Percentiles rank a stretch among this genome's conserved stretches.
Evolutionary conservation across 768 basidiomycete genomes (phyloP).

Genomic region (Lepiota venenata): DNA sequence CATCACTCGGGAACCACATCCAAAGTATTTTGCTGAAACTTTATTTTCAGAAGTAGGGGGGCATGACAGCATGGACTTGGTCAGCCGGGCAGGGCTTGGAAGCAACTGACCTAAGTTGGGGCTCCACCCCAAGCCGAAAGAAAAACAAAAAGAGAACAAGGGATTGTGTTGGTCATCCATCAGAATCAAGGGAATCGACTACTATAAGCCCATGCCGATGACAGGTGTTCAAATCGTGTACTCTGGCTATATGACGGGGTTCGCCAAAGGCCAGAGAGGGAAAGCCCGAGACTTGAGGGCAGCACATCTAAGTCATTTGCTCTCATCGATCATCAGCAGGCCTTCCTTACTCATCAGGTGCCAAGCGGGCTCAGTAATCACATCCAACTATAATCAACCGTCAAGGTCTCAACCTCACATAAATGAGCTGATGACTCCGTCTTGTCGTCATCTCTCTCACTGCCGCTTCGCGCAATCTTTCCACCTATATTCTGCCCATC

Average conservation of each 20-base stretch:
- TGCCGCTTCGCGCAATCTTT: background rate
- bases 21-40: background rate
- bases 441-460: background rate
- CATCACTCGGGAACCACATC: background rate
- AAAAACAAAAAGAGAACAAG: slow-evolving; percentile 11
- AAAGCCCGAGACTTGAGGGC: background rate
- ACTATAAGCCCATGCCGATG: background rate
- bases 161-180: background rate
- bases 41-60: background rate
- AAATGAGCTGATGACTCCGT: too few species aligned
- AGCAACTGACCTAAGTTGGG: background rate
- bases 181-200: slow-evolving; percentile 1
- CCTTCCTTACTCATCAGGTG: too few species aligned
- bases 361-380: background rate
- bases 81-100: slow-evolving; percentile 6
- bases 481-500: background rate
- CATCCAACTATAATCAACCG: background rate
- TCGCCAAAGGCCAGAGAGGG: background rate
- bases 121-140: background rate
- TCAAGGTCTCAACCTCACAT: background rate
- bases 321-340: background rate
- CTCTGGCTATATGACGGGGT: background rate
- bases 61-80: background rate
- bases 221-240: background rate
- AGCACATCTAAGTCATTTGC: background rate